A percentile compares a stretch with the other conserved stretches of the same genome.
phyloP scores from a whole-genome alignment of 441 rosid genomes.

The Monsonia emarginata region DNA sequence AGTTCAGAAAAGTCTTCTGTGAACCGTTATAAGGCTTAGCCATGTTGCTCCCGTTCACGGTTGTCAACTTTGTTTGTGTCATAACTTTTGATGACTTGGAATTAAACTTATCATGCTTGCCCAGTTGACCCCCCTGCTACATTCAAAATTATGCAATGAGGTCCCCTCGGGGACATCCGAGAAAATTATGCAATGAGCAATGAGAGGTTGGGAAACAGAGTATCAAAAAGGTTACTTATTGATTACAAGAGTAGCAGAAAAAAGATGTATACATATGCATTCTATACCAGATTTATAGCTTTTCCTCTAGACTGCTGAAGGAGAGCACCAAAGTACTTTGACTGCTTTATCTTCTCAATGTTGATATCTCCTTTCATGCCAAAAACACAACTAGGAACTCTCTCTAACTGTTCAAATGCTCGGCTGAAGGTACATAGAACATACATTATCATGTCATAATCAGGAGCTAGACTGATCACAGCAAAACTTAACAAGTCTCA shows the following conservation, averaged over 20 bases:
- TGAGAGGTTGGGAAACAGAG: no score
- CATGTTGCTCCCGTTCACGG: conserved; percentile 61
- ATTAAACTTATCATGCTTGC: conserved; percentile 26
- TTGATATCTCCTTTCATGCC: background rate
- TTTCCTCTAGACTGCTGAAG: conserved; percentile 38
- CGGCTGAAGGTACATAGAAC: background rate
- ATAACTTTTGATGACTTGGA: conserved; percentile 37
- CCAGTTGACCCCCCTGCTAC: conserved; percentile 44
- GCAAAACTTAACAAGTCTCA: background rate
- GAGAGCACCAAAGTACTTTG: conserved; percentile 46
- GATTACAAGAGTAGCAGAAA: background rate
- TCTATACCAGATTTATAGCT: conserved; percentile 34
- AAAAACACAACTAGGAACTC: background rate
- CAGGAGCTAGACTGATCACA: background rate
- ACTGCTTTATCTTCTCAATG: conserved; percentile 37
- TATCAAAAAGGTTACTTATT: background rate
- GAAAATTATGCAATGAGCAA: no score
- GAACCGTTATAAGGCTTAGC: conserved; percentile 27
- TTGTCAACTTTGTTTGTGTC: conserved; percentile 52
- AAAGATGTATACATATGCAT: background rate
- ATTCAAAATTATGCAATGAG: conserved; percentile 1
- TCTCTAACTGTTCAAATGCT: background rate
- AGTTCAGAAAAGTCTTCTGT: conserved; percentile 26
- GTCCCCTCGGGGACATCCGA: no score
- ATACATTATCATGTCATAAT: conserved; percentile 37